Conservation (phyloP, 805 yeast species). For the Candida michaelii region DNA sequence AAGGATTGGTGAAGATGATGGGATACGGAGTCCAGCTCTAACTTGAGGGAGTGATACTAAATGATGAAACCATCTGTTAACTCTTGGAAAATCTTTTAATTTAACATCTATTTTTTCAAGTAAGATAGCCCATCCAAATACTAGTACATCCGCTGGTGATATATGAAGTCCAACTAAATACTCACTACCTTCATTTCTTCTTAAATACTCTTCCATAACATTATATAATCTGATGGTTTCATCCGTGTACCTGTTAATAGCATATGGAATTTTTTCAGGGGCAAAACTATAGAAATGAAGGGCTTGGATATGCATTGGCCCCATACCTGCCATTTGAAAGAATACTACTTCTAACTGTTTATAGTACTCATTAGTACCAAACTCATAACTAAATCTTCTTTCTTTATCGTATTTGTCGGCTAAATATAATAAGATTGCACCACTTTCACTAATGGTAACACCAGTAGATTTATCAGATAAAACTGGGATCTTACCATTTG, state of each 20-base stretch:
- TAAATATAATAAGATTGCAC: slow-evolving; percentile 59
- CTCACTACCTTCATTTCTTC: slow-evolving; percentile 35
- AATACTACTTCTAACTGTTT: slow-evolving; percentile 52
- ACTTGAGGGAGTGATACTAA: slow-evolving; percentile 34
- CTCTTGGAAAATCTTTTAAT: slow-evolving; percentile 36
- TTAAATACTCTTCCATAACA: slow-evolving; percentile 53
- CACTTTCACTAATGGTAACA: slow-evolving; percentile 54
- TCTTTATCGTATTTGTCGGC: slow-evolving; percentile 62
- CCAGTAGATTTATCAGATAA: slow-evolving; percentile 45
- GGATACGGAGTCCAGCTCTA: slow-evolving; percentile 25
- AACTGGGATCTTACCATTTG: slow-evolving; percentile 65
- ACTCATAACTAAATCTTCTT: slow-evolving; percentile 42
- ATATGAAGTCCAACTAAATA: slow-evolving; percentile 61
- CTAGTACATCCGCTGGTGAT: slow-evolving; percentile 57
- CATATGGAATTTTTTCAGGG: slow-evolving; percentile 54
- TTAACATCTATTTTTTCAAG: slow-evolving; percentile 26
- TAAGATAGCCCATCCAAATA: slow-evolving; percentile 44
- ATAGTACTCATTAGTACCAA: slow-evolving; percentile 46
- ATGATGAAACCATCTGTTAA: slow-evolving; percentile 40
- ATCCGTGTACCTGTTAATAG: slow-evolving; percentile 47
- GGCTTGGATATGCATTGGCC: slow-evolving; percentile 66
- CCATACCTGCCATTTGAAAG: slow-evolving; percentile 57
- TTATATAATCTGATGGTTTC: slow-evolving; percentile 56
- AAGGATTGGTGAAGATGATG: slow-evolving; percentile 19
- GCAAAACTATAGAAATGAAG: slow-evolving; percentile 47